Base-by-base conservation (phyloP, 495 filamentous ascomycete genomes). In the Talaromyces trachyspermus region DNA sequence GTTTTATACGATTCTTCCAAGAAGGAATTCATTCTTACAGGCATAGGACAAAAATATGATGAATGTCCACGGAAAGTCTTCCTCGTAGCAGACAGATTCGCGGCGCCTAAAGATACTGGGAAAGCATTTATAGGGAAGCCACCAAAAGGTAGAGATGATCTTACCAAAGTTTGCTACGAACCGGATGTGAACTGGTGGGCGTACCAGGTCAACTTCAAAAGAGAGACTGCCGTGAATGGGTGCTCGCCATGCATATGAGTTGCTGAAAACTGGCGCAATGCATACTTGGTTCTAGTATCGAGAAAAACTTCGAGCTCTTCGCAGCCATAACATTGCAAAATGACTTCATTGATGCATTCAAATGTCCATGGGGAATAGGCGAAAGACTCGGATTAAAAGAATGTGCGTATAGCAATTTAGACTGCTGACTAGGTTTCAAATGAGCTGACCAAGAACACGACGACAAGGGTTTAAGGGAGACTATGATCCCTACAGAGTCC, bases 401-500 rank as follows among this genome's bases (percentile, higher is more conserved):
- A 8, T 25, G 20, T 42, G 11, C 18, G 19, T 42, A 42, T n/a
- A 23, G 19, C 18, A 23, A 3, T 8, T 12, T 23, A 2, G 20
- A 42, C 25, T 11, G 39, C 7, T 12, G 11, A 25, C 10, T 24
- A 42, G 39, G 25, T 37, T 7, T 17, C 19, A 37, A 37, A 17
- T 37, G n/a, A 17, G 2, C 9, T 37, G 33, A 37, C 9, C 27
- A 12, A 12, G 27, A 12, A 12, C n/a, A 7, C n/a, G 33, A 12
- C 19, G 5, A 7, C 19, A 37, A 32, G 14, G 10, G 9, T 37
- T 37, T 17, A 37, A 6, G 19, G 5, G 7, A 22, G 39, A 25
- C 19, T 42, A 42, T n/a, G 39, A 42, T 42, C 39, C 19, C 23
- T 42, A n/a, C 6, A 42, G 39, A 25, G 25, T 24, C 39, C 39